A percentile compares a stretch with the other conserved stretches of the same genome.
Conservation (phyloP, 1,284 basidiomycete genomes). For the Volvariella surrecta region DNA sequence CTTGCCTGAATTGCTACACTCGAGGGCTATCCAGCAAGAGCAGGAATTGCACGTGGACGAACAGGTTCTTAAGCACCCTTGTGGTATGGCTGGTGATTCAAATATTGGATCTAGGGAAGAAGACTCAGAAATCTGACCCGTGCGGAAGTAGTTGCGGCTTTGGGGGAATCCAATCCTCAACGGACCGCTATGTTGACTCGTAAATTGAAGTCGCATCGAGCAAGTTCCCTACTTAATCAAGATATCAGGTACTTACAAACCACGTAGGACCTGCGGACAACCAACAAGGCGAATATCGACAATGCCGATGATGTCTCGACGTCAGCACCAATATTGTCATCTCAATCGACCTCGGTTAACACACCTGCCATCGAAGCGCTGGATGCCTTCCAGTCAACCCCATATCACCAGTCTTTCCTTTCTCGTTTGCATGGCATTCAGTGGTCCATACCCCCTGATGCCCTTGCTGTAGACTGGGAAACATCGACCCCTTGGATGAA, state of each 20-base stretch:
- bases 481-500: slow-evolving; percentile 61
- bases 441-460: slow-evolving; percentile 17
- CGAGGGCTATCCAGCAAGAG: slow-evolving; percentile 20
- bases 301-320: slow-evolving; percentile 14
- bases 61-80: slow-evolving; percentile 14
- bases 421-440: slow-evolving; percentile 44
- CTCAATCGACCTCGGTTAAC: slow-evolving; percentile 21
- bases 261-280: slow-evolving; percentile 21
- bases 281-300: slow-evolving; percentile 10
- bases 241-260: slow-evolving; percentile 2
- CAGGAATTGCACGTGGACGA: slow-evolving; percentile 20
- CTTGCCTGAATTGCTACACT: slow-evolving; percentile 25
- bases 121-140: slow-evolving; percentile 28
- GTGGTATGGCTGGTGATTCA: background rate
- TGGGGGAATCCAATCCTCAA: slow-evolving; percentile 10
- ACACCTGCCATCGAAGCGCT: slow-evolving; percentile 44
- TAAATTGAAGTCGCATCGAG: slow-evolving; percentile 38
- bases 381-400: slow-evolving; percentile 47
- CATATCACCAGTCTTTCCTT: slow-evolving; percentile 53
- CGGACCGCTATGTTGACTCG: slow-evolving; percentile 30
- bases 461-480: slow-evolving; percentile 63
- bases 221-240: slow-evolving; percentile 17
- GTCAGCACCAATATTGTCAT: slow-evolving; percentile 16
- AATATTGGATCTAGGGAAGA: slow-evolving; percentile 23
- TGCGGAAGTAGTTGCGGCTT: slow-evolving; percentile 24